These are phyloP conservation scores for Torulaspora microellipsoides DNA, from an alignment of 805 yeast species.

Conservation along the genomic window DNA sequence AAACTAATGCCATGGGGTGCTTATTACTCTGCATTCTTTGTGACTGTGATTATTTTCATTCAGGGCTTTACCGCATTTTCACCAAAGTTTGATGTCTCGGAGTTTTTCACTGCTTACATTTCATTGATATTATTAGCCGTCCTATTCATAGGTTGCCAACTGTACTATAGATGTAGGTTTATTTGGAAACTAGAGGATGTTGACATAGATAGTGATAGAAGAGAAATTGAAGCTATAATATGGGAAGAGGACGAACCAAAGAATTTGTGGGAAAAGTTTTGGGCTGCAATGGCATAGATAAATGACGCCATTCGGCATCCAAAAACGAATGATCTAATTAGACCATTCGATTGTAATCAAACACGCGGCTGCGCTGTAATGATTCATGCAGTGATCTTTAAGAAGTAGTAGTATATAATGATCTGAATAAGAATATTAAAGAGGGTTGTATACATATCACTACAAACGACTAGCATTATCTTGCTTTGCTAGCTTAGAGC, in stretches of 20 bases:
- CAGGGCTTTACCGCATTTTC: constrained; percentile 66
- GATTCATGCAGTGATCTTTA: too few relatives aligned
- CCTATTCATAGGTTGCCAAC: constrained; percentile 47
- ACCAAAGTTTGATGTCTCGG: constrained; percentile 45
- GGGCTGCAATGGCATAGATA: constrained; percentile 35
- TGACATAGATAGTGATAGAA: constrained; percentile 61
- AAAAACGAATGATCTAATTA: too few relatives aligned
- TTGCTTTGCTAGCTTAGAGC: too few relatives aligned
- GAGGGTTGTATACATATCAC: too few relatives aligned
- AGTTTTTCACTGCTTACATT: constrained; percentile 62
- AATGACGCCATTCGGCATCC: background rate
- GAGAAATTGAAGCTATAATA: constrained; percentile 51
- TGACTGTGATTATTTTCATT: constrained; percentile 54
- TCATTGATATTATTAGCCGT: constrained; percentile 53
- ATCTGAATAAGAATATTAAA: too few relatives aligned
- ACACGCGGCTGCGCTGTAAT: too few relatives aligned
- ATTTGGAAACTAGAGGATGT: constrained; percentile 48
- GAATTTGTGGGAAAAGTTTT: constrained; percentile 50
- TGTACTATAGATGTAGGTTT: constrained; percentile 46
- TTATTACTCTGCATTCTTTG: constrained; percentile 51
- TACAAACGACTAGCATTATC: too few relatives aligned
- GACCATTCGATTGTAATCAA: too few relatives aligned
- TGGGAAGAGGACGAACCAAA: constrained; percentile 52
- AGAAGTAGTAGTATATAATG: too few relatives aligned
- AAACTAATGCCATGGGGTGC: constrained; percentile 59